Conservation (phyloP, 371 early-diverging fungal species). For the Mucor indicus region DNA sequence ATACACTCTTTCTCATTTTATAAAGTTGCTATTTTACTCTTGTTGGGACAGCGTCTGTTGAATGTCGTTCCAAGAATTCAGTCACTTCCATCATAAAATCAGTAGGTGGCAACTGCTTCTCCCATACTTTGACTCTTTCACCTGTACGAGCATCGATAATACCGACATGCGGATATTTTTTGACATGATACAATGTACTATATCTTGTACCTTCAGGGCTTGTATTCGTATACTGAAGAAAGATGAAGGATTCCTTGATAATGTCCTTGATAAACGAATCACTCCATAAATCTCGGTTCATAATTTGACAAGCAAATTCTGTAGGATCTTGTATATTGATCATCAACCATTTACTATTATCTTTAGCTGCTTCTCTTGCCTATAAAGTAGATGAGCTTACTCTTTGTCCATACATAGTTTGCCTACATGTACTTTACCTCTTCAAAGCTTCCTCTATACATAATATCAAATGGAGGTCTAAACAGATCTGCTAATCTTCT, state of each 20-base stretch:
- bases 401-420: not conserved
- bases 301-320: conserved; percentile 83
- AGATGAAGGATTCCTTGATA: conserved; percentile 77
- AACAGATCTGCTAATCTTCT: conserved; percentile 73
- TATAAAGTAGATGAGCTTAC: conserved; percentile 7
- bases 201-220: conserved; percentile 75
- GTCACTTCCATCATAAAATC: conserved; percentile 72
- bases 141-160: conserved; percentile 86
- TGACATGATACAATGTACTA: conserved; percentile 68
- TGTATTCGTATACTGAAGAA: conserved; percentile 71
- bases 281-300: conserved; percentile 94
- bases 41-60: conserved; percentile 12
- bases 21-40: conserved; percentile 16
- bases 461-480: conserved; percentile 85
- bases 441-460: conserved; percentile 77
- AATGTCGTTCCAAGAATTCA: conserved; percentile 43
- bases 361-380: conserved; percentile 71
- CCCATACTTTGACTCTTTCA: conserved; percentile 71
- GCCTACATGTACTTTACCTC: conserved; percentile 31
- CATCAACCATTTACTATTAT: conserved; percentile 77
- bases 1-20: conserved; percentile 17
- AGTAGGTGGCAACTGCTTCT: conserved; percentile 43
- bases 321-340: conserved; percentile 83
- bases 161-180: conserved; percentile 78
- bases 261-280: conserved; percentile 71